Evolutionary conservation across 768 basidiomycete genomes (phyloP).

Genomic region (Termitomyces sp.): DNA sequence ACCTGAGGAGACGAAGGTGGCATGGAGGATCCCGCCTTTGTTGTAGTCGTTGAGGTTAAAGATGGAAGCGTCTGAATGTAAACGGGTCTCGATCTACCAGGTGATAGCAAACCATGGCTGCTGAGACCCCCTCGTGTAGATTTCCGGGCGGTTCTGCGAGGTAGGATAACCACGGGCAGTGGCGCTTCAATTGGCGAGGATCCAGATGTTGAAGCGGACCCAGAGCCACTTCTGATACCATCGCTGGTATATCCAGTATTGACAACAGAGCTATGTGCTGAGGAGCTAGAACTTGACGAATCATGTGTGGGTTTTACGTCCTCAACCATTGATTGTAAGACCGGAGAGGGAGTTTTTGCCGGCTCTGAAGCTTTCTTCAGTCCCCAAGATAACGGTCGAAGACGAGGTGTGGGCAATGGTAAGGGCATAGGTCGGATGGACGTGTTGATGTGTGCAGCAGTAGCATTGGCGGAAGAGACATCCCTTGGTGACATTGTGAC

Average conservation of each 20-base stretch:
- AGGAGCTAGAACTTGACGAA: background rate
- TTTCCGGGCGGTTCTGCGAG: conserved; percentile 10
- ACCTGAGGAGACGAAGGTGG: background rate
- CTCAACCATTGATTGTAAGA: background rate
- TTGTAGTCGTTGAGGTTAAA: background rate
- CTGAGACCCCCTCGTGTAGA: conserved; percentile 1
- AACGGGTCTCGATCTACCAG: background rate
- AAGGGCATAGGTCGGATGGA: conserved; percentile 6
- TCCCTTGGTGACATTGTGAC: background rate
- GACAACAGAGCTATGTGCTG: background rate
- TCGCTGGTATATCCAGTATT: background rate
- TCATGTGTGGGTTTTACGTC: background rate
- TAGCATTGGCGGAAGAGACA: background rate
- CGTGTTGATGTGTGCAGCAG: background rate
- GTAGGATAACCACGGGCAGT: background rate
- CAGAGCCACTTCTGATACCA: background rate
- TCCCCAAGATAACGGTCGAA: background rate
- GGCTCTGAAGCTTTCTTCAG: background rate
- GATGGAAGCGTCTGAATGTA: background rate
- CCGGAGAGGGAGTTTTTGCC: background rate
- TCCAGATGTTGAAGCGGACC: background rate
- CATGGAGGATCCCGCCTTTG: background rate
- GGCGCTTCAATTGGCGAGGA: background rate
- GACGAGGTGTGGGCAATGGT: conserved; percentile 12
- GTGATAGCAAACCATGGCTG: background rate